Evolutionary conservation across 768 basidiomycete species (phyloP).

Genomic region (Psilocybe tampanensis): DNA sequence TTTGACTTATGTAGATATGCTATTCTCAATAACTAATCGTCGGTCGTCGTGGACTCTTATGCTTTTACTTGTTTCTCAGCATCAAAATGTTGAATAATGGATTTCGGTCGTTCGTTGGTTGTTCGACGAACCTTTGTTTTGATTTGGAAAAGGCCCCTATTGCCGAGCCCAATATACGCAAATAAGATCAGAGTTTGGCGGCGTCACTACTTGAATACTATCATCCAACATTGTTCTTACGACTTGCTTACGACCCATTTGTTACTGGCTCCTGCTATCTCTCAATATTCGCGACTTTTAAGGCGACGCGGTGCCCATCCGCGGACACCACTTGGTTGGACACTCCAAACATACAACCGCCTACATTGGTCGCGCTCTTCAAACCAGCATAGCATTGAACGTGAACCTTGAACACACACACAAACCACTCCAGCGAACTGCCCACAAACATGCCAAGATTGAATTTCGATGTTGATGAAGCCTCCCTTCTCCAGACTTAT

Average conservation of each 20-base stretch:
- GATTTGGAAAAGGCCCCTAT: no score
- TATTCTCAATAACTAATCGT: background rate
- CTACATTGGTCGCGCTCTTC: no score
- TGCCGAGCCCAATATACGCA: background rate
- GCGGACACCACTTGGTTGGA: background rate
- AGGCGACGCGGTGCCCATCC: background rate
- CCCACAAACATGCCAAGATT: conserved; percentile 52
- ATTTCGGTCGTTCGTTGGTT: no score
- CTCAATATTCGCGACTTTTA: background rate
- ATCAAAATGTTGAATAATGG: no score
- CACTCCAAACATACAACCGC: no score
- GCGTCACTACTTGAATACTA: no score
- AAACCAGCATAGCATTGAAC: no score
- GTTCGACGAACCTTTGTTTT: no score
- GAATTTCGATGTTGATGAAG: conserved; percentile 79
- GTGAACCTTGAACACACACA: background rate
- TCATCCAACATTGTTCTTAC: background rate
- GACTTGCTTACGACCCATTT: background rate
- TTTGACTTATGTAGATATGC: background rate
- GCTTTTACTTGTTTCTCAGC: no score
- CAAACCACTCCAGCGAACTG: background rate
- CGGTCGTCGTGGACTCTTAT: background rate
- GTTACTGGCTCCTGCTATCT: background rate
- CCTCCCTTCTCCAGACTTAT: conserved; percentile 84
- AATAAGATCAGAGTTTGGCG: background rate